Percentiles rank a stretch among this genome's conserved stretches.
These are phyloP conservation scores for Neurospora sp. DNA, from an alignment of 495 filamentous ascomycete genomes.

Conservation along the genomic window DNA sequence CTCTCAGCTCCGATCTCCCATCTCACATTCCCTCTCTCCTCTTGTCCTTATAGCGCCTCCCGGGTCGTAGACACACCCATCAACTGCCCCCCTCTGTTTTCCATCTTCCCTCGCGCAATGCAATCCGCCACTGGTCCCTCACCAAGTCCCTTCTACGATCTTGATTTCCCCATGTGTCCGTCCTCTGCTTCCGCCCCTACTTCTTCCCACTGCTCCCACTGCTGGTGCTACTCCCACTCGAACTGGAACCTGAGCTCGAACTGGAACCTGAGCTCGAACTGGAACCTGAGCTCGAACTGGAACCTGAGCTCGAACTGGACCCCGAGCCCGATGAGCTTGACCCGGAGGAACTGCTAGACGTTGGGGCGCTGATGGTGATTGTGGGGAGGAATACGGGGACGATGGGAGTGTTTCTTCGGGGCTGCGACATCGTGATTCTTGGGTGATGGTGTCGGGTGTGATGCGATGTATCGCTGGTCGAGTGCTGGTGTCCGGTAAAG, in stretches of 20 bases:
- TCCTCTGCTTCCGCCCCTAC: not conserved
- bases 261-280: not conserved
- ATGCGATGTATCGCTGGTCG: not conserved
- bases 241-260: not conserved
- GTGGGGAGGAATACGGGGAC: not conserved
- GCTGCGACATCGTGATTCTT: not conserved
- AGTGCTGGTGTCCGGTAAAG: no score
- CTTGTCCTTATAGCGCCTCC: no score
- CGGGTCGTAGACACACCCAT: not conserved
- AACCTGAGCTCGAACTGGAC: not conserved
- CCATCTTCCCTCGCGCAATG: not conserved
- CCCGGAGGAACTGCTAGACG: not conserved
- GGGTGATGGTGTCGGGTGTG: not conserved
- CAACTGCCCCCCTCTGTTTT: not conserved
- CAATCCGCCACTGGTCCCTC: not conserved
- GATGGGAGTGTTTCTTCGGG: not conserved
- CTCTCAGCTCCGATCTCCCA: no score
- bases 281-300: not conserved
- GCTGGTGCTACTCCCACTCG: not conserved
- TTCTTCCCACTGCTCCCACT: not conserved
- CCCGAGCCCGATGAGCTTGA: not conserved
- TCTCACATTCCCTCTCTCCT: no score
- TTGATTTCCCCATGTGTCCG: not conserved
- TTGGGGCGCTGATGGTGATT: not conserved
- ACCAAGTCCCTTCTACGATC: not conserved